Evolutionary conservation across 768 basidiomycete genomes (phyloP).

Genomic region (Gloeostereum incarnatum): DNA sequence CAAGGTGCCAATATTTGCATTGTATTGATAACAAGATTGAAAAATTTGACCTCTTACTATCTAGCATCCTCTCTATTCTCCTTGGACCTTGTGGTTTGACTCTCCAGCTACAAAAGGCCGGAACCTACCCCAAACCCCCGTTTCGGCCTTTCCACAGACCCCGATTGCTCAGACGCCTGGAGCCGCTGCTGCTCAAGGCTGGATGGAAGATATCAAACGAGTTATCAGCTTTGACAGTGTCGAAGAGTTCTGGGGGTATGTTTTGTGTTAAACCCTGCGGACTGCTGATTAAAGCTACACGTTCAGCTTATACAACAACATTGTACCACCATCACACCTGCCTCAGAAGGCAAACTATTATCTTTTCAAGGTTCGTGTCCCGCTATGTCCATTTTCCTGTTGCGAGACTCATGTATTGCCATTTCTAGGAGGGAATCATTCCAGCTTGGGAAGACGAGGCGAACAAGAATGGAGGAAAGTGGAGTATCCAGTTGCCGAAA

Average conservation of each 20-base stretch:
- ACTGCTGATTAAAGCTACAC: neutral
- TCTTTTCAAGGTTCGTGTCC: constrained; percentile 77
- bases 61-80: constrained; percentile 88
- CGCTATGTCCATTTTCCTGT: neutral
- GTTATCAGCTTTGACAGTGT: constrained; percentile 95
- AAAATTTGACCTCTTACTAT: neutral
- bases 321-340: constrained; percentile 87
- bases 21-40: constrained; percentile 4
- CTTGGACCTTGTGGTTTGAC: constrained; percentile 99
- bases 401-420: constrained; percentile 6
- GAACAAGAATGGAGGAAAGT: constrained; percentile 96
- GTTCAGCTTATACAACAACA: constrained; percentile 86
- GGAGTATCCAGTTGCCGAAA: constrained; percentile 95
- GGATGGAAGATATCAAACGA: constrained; percentile 99
- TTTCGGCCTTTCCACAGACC: constrained; percentile 70
- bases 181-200: constrained; percentile 68
- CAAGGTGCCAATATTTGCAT: constrained; percentile 48
- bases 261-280: constrained; percentile 7
- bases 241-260: constrained; percentile 98
- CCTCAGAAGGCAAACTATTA: constrained; percentile 99
- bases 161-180: constrained; percentile 68
- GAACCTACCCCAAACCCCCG: constrained; percentile 77
- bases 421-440: constrained; percentile 78
- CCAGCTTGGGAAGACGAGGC: constrained; percentile 98
- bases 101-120: constrained; percentile 88